Base-by-base conservation (phyloP, 2,329 filamentous ascomycete genomes). In the Xylariaceae sp. region DNA sequence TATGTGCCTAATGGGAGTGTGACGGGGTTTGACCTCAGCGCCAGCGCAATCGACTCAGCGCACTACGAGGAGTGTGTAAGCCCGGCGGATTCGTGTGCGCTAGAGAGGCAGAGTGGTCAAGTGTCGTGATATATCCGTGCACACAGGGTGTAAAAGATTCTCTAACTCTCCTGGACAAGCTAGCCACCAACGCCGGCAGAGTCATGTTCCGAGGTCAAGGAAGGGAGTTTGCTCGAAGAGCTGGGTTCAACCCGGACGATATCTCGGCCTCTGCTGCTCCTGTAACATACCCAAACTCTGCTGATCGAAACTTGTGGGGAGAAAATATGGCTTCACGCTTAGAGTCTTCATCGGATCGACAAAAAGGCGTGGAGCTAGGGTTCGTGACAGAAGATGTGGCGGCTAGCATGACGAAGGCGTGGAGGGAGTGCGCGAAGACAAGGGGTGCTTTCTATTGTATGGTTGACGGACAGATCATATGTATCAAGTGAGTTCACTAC, bases 61-160 rank as follows among this genome's bases (percentile, higher is more conserved):
- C 9, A 16, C 18, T 61, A 57, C 53, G 53, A 8, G 53, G 59
- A 8, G 54, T 61, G 26, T 57, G 53, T 42, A 59, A 58, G 37
- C 57, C 53, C 0, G 54, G 59, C 3, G 59, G 57, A 1, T 23
- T 61, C 32, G 57, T 61, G 6, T 55, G 53, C 42, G 49, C 59
- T 13, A 39, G 54, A n/a, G 59, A 60, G 9, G 51, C 21, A 20
- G 57, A 61, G 3, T 55, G 53, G 56, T 36, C 37, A 5, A 58
- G 33, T 15, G 8, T 45, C 18, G 40, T 46, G 7, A 6, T 58
- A 10, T 54, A 58, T 33, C 58, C 58, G 16, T 29, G n/a, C 16
- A 40, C 36, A 8, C 39, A 53, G 4, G 52, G 51, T 4, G 15
- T 55, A 8, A 37, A 24, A 1, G 47, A 57, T 29, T 33, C 44